Evolutionary conservation across 2,329 filamentous ascomycete genomes (phyloP), one percentile per base, ranked within the genome.

Genomic region (Lasiodiplodia sp.): DNA sequence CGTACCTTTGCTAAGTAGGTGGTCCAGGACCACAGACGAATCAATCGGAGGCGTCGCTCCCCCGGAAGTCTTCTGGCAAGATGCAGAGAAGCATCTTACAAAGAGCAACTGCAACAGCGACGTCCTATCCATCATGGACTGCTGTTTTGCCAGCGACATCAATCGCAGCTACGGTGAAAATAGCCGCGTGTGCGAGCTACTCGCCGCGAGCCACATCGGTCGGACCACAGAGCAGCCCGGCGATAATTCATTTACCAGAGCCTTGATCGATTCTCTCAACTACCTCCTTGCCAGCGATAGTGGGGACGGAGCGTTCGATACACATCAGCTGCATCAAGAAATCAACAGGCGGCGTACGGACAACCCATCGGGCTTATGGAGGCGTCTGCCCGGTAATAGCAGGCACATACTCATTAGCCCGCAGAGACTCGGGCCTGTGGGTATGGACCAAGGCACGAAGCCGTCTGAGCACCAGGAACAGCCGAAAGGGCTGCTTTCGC

Each of bases 51-150:
- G 62, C 51, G 31, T 58, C 58, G 8, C 23, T 25, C 28, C 12
- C 55, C 6, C 28, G 7, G 38, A 58, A 21, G 68, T 68, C 2
- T 60, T 62, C 57, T 73, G 72, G 72, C 69, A 70, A 25, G 38
- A 52, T 23, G 68, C 68, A 12, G 69, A 73, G 10, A 67, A 37
- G 11, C 18, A 57, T 2, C 64, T 74, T 12, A 23, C 64, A n/a
- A 60, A 72, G 40, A 16, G 18, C 2, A 51, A 66, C 3, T 66
- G 68, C 1, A 31, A 69, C 7, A 68, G 68, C 14, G 73, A 75
- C 47, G 69, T 74, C 11, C 69, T 75, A 18, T 47, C 66, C 12
- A 73, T 75, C 25, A 69, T 75, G 62, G 73, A 75, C 64, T 72
- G 71, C 58, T 75, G 74, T 68, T 75, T 66, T 47, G 71, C 74